Conservation (phyloP, 306 rosid genomes). For the Dryas alaskensis region DNA sequence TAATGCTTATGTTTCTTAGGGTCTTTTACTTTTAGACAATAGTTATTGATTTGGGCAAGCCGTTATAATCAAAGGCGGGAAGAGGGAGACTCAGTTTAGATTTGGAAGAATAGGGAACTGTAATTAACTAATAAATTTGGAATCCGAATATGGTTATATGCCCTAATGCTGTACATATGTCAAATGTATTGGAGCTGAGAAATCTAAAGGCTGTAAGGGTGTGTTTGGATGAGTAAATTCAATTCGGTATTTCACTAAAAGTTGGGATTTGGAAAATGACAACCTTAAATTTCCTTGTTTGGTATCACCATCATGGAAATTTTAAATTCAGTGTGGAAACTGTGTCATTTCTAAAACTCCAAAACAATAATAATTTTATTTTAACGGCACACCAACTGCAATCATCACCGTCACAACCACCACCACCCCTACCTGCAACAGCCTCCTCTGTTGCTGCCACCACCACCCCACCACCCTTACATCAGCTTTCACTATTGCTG, state of each 20-base stretch:
- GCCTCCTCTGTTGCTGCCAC: not conserved
- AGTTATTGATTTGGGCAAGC: not conserved
- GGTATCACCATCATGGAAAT: not conserved
- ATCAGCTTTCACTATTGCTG: not conserved
- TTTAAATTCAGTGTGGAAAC: not conserved
- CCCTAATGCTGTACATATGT: not conserved
- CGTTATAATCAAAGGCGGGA: not conserved
- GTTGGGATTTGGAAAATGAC: not conserved
- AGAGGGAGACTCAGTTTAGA: conserved; percentile 1
- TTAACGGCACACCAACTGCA: not conserved
- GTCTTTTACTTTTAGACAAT: not conserved
- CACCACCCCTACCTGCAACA: not conserved
- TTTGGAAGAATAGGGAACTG: conserved; percentile 6
- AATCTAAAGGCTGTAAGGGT: not conserved
- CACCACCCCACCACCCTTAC: not conserved
- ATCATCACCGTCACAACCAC: not conserved
- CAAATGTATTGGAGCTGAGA: not conserved
- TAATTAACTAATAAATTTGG: not conserved
- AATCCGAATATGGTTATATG: not conserved
- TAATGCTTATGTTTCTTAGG: not conserved
- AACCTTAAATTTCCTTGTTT: not conserved
- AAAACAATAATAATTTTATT: not conserved
- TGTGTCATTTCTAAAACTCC: not conserved
- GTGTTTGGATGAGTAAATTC: not conserved
- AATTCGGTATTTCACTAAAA: not conserved